Evolutionary conservation across 2,329 filamentous ascomycete species (phyloP).

Genomic region (Claviceps fusiformis): DNA sequence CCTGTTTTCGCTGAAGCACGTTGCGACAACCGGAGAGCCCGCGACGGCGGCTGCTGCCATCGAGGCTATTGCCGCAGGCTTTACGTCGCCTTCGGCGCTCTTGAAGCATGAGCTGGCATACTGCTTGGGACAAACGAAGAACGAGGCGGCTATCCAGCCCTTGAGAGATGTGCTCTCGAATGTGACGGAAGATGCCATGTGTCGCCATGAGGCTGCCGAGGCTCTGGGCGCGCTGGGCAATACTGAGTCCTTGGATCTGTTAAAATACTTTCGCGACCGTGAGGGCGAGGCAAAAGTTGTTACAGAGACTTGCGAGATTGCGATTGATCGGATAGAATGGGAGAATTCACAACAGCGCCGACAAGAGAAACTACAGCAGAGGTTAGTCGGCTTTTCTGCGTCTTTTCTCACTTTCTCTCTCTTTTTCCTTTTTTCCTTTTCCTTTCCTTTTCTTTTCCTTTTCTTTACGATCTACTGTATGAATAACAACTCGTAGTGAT

Average conservation of each 20-base stretch:
- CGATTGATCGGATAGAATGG: constrained; percentile 88
- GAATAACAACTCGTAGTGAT: constrained; percentile 42
- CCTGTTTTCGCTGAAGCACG: constrained; percentile 92
- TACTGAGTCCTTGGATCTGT: constrained; percentile 55
- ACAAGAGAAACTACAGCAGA: constrained; percentile 65
- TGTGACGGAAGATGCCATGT: constrained; percentile 81
- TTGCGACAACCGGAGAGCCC: constrained; percentile 57
- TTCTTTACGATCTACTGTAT: background rate
- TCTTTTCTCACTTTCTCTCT: too few relatives aligned
- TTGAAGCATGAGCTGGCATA: constrained; percentile 96
- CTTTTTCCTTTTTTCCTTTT: too few relatives aligned
- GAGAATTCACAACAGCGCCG: constrained; percentile 62
- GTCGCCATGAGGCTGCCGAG: constrained; percentile 90
- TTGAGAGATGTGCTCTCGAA: constrained; percentile 65
- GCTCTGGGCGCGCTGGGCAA: constrained; percentile 81
- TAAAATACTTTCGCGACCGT: constrained; percentile 63
- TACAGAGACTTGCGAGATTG: constrained; percentile 94
- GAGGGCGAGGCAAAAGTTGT: constrained; percentile 65
- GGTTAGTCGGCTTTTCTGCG: constrained; percentile 36
- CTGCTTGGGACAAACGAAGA: constrained; percentile 83
- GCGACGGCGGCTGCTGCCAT: constrained; percentile 42
- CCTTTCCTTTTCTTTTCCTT: constrained; percentile 4
- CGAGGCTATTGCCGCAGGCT: constrained; percentile 76
- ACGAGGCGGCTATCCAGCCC: constrained; percentile 58
- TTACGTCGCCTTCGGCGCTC: constrained; percentile 72